A percentile compares a stretch with the other conserved stretches of the same genome.
Conservation (phyloP, 352 stramenopile genomes). For the Pythium rhizo-oryzae region DNA sequence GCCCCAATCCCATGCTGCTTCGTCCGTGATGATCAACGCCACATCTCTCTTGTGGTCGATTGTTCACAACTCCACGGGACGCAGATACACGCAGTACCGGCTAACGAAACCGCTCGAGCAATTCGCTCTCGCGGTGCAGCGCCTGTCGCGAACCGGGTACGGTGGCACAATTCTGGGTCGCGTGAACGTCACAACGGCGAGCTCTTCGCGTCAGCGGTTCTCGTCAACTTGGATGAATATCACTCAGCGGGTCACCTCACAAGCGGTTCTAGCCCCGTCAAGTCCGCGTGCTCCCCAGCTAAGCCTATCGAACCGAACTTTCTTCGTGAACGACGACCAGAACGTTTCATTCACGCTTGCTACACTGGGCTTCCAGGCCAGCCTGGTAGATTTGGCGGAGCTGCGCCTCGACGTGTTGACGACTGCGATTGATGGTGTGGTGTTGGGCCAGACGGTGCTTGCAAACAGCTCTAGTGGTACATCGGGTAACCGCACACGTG, state of each 20-base stretch:
- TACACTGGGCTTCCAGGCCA: slow-evolving; percentile 33
- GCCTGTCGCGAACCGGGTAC: slow-evolving; percentile 8
- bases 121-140: slow-evolving; percentile 12
- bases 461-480: not conserved
- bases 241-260: slow-evolving; percentile 6
- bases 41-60: slow-evolving; percentile 7
- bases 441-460: not conserved
- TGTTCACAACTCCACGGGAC: slow-evolving; percentile 3
- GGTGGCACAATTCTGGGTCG: slow-evolving; percentile 7
- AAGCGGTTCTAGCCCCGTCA: slow-evolving; percentile 9
- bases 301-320: slow-evolving; percentile 13
- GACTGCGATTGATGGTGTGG: slow-evolving; percentile 10
- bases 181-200: slow-evolving; percentile 18
- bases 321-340: slow-evolving; percentile 46
- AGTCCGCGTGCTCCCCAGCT: not conserved
- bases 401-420: slow-evolving; percentile 9
- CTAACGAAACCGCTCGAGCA: not conserved
- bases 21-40: slow-evolving; percentile 2
- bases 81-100: slow-evolving; percentile 5
- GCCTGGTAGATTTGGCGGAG: slow-evolving; percentile 28
- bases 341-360: slow-evolving; percentile 41
- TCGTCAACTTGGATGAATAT: slow-evolving; percentile 20
- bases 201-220: slow-evolving; percentile 14
- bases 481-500: not conserved
- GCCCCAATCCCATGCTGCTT: slow-evolving; percentile 3